Evolutionary conservation across 768 basidiomycete species (phyloP), one percentile per base, ranked within the genome.

Genomic region (Xerocomus potaroensis): DNA sequence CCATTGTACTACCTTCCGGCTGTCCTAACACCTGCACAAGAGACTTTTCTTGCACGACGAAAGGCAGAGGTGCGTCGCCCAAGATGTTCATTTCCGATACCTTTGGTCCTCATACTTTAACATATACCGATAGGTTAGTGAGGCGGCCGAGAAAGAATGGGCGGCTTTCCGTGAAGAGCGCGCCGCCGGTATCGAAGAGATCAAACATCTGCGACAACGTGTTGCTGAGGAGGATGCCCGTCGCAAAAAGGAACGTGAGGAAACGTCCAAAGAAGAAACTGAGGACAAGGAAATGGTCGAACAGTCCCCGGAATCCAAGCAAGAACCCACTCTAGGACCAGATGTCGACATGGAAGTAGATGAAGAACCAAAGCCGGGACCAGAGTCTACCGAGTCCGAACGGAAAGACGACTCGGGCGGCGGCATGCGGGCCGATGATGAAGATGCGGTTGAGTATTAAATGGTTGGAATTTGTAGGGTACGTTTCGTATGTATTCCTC

Each of bases 371-470:
- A 73, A 53, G 60, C 62, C 34, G 47, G 67, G 53, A 58, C 45
- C 50, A 33, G 71, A 75, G 45, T 58, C 59, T 29, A 48, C 56
- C 38, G 73, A 72, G 51, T 55, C 61, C 36, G 75, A 77, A 50
- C 74, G 74, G 58, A 79, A 80, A 57, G 79, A 80, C 41, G 78
- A 80, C 45, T 55, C 73, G 23, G 64, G 72, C 30, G 64, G 72
- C 30, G 62, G 73, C 8, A 75, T 78, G 68, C 79, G 76, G 53
- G 81, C 79, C 40, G 84, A 87, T 48, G 87, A 85, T 53, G 87
- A 88, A 52, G 87, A 88, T 60, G 87, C 84, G 10, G 84, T 89
- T 36, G 87, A 89, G 69, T 89, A 88, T 69, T 87, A 49, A 66
- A 26, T 22, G 30, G 43, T 34, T 27, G 41, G 39, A 45, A 48